Conservation (phyloP, 2,329 filamentous ascomycete species). For the Laburnicola sp. region DNA sequence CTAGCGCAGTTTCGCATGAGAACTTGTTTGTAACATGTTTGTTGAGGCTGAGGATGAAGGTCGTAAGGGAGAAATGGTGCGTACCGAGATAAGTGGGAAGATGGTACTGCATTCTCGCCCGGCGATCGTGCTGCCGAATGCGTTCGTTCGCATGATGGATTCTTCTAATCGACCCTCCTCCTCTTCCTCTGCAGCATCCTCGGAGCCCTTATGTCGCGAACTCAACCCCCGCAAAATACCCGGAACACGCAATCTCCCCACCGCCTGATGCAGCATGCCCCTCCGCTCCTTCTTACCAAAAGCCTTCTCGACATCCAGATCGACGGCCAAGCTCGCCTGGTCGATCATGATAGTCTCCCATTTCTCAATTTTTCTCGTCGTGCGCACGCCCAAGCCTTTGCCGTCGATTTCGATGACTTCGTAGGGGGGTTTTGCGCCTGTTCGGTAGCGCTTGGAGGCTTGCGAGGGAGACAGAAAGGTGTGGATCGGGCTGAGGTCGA, state of each 20-base stretch:
- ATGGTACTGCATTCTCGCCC: conserved; percentile 16
- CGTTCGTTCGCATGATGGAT: conserved; percentile 28
- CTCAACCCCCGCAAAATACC: conserved; percentile 21
- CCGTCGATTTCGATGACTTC: conserved; percentile 18
- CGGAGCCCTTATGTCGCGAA: conserved; percentile 7
- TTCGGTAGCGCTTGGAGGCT: no score
- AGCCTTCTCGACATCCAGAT: conserved; percentile 12
- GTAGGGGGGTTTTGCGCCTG: conserved; percentile 13
- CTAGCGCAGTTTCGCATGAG: no score
- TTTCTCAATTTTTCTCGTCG: conserved; percentile 20
- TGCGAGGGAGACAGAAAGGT: conserved; percentile 21
- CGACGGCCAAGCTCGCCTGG: conserved; percentile 22
- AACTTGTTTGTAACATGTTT: no score
- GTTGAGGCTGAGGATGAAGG: no score
- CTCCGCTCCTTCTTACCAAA: conserved; percentile 1
- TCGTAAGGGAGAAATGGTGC: neutral
- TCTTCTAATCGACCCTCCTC: conserved; percentile 15
- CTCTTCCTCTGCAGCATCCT: neutral
- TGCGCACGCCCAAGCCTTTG: conserved; percentile 27
- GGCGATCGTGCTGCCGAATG: conserved; percentile 24
- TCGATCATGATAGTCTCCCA: conserved; percentile 34
- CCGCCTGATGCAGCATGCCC: conserved; percentile 16
- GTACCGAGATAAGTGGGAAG: conserved; percentile 27
- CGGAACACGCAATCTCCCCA: conserved; percentile 16
- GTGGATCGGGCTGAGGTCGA: conserved; percentile 22